phyloP scores from a whole-genome alignment of 2,329 filamentous ascomycete genomes.

The Lasiodiplodia sp. region DNA sequence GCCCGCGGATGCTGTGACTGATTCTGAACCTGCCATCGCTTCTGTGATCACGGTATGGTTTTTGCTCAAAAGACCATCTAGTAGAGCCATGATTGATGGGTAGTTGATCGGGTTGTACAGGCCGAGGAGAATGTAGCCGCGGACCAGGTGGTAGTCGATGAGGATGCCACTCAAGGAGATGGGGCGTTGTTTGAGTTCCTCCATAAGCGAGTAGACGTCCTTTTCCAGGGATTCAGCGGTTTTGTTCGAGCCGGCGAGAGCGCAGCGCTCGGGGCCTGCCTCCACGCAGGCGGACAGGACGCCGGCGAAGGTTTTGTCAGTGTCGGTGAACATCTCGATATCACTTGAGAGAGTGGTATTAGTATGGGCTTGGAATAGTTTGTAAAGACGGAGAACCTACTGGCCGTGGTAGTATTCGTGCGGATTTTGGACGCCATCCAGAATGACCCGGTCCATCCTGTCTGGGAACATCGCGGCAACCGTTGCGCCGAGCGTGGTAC shows the following conservation, averaged over 20 bases:
- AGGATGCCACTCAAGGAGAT: conserved; percentile 38
- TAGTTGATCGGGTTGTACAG: neutral
- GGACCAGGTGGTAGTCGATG: conserved; percentile 51
- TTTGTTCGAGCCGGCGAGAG: conserved; percentile 43
- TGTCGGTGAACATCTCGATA: conserved; percentile 40
- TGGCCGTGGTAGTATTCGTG: conserved; percentile 57
- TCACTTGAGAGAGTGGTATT: conserved; percentile 1
- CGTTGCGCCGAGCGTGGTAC: conserved; percentile 50
- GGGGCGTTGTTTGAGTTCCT: conserved; percentile 50
- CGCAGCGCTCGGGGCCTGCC: conserved; percentile 50
- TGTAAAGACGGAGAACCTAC: neutral
- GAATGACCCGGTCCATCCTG: conserved; percentile 43
- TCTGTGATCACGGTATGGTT: neutral
- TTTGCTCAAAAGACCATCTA: neutral
- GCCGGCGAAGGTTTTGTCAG: conserved; percentile 51
- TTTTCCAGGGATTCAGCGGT: conserved; percentile 44
- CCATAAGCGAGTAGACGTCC: conserved; percentile 42
- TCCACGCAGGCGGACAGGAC: conserved; percentile 56
- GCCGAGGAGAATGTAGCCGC: neutral
- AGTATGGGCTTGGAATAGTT: neutral
- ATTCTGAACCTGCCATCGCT: too few relatives aligned
- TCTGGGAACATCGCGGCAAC: conserved; percentile 49
- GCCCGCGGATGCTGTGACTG: neutral
- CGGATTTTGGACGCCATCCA: conserved; percentile 57
- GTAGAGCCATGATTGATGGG: neutral